Evolutionary conservation across 1,284 basidiomycete genomes (phyloP), one percentile per base, ranked within the genome.

Genomic region (Tylopilus sp.): DNA sequence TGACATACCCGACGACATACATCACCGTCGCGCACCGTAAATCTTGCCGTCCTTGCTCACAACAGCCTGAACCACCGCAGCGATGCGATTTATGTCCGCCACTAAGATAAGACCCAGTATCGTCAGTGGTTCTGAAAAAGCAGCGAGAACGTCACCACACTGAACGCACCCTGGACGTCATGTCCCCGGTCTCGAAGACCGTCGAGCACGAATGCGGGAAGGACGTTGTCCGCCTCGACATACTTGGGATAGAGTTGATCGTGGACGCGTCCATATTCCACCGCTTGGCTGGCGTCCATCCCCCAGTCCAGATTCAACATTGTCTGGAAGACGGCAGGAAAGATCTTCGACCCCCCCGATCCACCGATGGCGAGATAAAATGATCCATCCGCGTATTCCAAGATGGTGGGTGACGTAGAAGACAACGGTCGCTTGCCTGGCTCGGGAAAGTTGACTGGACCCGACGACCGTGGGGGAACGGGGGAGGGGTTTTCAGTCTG

Each of bases 221-320:
- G 81, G 0, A 77, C 74, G 52, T 75, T 69, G 56, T 96, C 93
- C 26, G 80, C 76, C 12, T 85, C 79, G 5, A 90, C 75, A 23
- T 69, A 38, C 13, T 64, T 51, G 0, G 96, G 95, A 53, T 85
- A 86, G 25, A 97, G 73, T 65, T 98, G 96, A 63, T 97, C 83
- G 63, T 98, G 95, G n/a, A 97, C 65, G n/a, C 95, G 77, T 0
- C 90, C 86, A 54, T 72, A 78, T 68, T 98, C 96, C 31, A 98
- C 82, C 0, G 95, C 91, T 28, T 77, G 67, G 50, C 86, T 84
- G 28, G 89, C 66, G 60, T 96, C 84, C 69, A 90, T 74, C 0
- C 88, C 93, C 78, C 88, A 89, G 48, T 89, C 76, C 19, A 92
- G 65, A 66, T 96, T 92, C 19, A 97, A 68, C 8, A 98, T 68